These are phyloP conservation scores for Ascochyta rabiei DNA, from an alignment of 2,329 filamentous ascomycete species.

Conservation along the genomic window DNA sequence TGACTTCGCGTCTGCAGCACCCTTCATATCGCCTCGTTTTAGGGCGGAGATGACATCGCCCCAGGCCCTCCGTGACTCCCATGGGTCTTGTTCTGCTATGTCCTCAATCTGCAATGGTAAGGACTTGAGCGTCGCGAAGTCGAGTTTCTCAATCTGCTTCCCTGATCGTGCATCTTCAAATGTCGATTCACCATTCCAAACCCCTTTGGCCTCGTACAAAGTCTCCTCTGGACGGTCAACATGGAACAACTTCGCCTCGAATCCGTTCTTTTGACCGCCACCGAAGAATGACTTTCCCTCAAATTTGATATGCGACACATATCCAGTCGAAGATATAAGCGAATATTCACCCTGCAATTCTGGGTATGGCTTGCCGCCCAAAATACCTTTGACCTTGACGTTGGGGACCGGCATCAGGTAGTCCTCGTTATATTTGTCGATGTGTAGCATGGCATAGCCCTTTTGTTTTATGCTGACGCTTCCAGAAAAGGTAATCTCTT, in stretches of 20 bases:
- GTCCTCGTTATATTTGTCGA: slow-evolving; percentile 53
- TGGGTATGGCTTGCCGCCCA: slow-evolving; percentile 53
- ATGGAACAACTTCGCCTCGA: slow-evolving; percentile 49
- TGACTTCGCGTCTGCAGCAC: slow-evolving; percentile 39
- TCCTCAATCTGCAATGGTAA: slow-evolving; percentile 33
- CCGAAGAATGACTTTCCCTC: slow-evolving; percentile 51
- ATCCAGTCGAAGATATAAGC: slow-evolving; percentile 51
- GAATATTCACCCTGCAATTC: slow-evolving; percentile 51
- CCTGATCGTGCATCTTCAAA: slow-evolving; percentile 45
- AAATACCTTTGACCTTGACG: slow-evolving; percentile 54
- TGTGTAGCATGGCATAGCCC: slow-evolving; percentile 52
- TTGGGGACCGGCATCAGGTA: slow-evolving; percentile 54
- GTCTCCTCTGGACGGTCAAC: slow-evolving; percentile 38
- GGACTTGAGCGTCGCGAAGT: slow-evolving; percentile 32
- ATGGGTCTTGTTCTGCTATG: slow-evolving; percentile 51
- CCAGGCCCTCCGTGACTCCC: slow-evolving; percentile 55
- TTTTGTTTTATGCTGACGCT: slow-evolving; percentile 55
- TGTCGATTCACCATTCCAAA: slow-evolving; percentile 50
- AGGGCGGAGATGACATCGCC: slow-evolving; percentile 48
- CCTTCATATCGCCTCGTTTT: slow-evolving; percentile 51
- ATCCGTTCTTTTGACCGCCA: slow-evolving; percentile 51
- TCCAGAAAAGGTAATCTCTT: slow-evolving; percentile 55
- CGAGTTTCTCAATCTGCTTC: slow-evolving; percentile 46
- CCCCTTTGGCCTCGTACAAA: slow-evolving; percentile 50
- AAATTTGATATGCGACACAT: slow-evolving; percentile 52